Base-by-base conservation (phyloP, 2,329 filamentous ascomycete species). In the Hypoxylon sp. region DNA sequence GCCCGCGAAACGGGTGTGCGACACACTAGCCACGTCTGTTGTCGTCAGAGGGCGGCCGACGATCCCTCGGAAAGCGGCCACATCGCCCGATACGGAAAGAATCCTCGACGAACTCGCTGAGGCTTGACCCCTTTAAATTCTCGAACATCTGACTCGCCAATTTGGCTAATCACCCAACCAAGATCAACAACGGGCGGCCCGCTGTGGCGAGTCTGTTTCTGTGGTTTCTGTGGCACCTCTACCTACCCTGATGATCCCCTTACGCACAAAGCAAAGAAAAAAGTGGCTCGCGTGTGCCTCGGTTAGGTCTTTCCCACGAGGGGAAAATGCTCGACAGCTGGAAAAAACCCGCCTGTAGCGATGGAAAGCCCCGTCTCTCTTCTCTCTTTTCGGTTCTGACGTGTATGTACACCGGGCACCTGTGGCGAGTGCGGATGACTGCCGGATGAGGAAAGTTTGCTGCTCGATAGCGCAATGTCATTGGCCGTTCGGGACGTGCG, bases 371-470 rank as follows among this genome's bases (percentile, higher is more conserved):
- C n/a, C n/a, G n/a, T n/a, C n/a, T 30, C 19, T 34, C 11, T 15
- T 17, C n/a, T 6, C n/a, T n/a, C n/a, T n/a, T n/a, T n/a, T n/a
- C n/a, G 34, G 17, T 8, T 30, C 37, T 41, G 37, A 11, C 26
- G 10, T 58, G 54, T 72, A 13, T 58, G 54, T 72, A 72, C 71
- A 53, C 71, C 24, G 62, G 24, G 34, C 19, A 17, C 32, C 26
- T 67, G 68, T 69, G 71, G 68, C 65, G 62, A 61, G 34, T 63
- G 64, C 61, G 57, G 63, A 65, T 24, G 66, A 71, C 70, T 73
- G 68, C 71, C 71, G 60, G 70, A 73, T 67, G 56, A 62, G 71
- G 71, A 73, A 73, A 67, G 65, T 73, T 62, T 53, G 52, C 44
- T 56, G 10, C 56, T 37, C 26, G 67, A 73, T 69, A 46, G 34